Percentiles rank a stretch among this genome's conserved stretches.
These are phyloP conservation scores for Scortechinia acanthostroma DNA, from an alignment of 2,329 filamentous ascomycete genomes.

Conservation along the genomic window DNA sequence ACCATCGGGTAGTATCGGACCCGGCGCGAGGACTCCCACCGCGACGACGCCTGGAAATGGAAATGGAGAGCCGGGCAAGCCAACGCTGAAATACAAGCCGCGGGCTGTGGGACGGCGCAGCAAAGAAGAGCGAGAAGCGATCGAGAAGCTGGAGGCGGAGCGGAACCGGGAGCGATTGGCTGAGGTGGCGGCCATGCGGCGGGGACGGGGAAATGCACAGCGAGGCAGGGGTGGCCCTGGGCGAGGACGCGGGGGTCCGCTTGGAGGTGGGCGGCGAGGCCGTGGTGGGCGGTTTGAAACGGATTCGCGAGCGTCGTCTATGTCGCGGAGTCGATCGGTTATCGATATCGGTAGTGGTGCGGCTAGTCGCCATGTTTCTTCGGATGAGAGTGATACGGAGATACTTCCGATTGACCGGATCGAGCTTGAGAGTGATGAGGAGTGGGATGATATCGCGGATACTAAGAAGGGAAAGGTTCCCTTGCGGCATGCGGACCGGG, in stretches of 20 bases:
- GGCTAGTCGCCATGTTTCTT: slow-evolving; percentile 20
- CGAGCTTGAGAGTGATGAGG: slow-evolving; percentile 43
- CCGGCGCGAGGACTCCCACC: slow-evolving; percentile 9
- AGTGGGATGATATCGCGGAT: slow-evolving; percentile 24
- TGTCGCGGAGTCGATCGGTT: slow-evolving; percentile 10
- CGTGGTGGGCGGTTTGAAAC: slow-evolving; percentile 12
- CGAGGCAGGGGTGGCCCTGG: slow-evolving; percentile 16
- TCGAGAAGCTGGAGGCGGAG: slow-evolving; percentile 28
- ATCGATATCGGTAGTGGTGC: slow-evolving; percentile 12
- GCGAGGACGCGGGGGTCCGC: slow-evolving; percentile 14
- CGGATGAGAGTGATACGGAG: slow-evolving; percentile 37
- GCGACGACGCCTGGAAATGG: background rate
- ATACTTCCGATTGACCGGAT: slow-evolving; percentile 45
- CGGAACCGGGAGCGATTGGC: slow-evolving; percentile 23
- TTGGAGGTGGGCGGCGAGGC: slow-evolving; percentile 12
- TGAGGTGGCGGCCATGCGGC: slow-evolving; percentile 26
- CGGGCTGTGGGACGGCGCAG: slow-evolving; percentile 27
- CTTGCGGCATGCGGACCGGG: slow-evolving; percentile 9
- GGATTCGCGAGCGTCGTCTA: slow-evolving; percentile 4
- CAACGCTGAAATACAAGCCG: slow-evolving; percentile 30
- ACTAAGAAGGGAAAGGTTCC: slow-evolving; percentile 20
- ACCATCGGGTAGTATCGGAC: slow-evolving; percentile 22
- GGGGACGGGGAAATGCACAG: slow-evolving; percentile 16
- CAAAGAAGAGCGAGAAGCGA: slow-evolving; percentile 32
- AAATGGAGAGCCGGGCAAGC: slow-evolving; percentile 20